Evolutionary conservation across 768 basidiomycete species (phyloP).

Genomic region (Mycena vulgaris): DNA sequence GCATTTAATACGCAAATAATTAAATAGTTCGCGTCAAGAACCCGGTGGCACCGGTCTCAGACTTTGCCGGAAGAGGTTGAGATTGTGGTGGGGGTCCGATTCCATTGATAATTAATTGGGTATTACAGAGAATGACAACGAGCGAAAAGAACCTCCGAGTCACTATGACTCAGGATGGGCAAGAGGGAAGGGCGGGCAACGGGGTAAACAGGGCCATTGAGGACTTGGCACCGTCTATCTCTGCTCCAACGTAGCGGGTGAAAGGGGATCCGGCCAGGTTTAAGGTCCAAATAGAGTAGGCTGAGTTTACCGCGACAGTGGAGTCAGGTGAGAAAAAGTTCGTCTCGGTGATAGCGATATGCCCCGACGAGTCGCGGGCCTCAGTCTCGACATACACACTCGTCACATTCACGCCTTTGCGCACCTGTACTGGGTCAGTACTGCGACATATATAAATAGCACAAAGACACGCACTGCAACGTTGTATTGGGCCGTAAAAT

Average conservation of each 20-base stretch:
- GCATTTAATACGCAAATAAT: no score
- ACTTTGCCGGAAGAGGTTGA: no score
- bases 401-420: slow-evolving; percentile 17
- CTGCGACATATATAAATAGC: slow-evolving; percentile 4
- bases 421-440: slow-evolving; percentile 21
- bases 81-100: background rate
- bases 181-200: slow-evolving; percentile 19
- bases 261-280: slow-evolving; percentile 13
- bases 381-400: slow-evolving; percentile 24
- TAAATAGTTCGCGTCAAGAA: no score
- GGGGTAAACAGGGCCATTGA: slow-evolving; percentile 17
- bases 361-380: background rate
- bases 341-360: background rate
- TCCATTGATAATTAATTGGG: no score
- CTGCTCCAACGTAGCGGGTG: slow-evolving; percentile 22
- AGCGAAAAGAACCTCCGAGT: slow-evolving; percentile 20
- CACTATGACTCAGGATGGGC: slow-evolving; percentile 11
- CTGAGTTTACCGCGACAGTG: slow-evolving; percentile 8
- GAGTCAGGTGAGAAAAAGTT: slow-evolving; percentile 13
- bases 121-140: slow-evolving; percentile 15
- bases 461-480: slow-evolving; percentile 23
- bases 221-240: slow-evolving; percentile 21
- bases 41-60: no score
- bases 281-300: slow-evolving; percentile 20
- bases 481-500: slow-evolving; percentile 7